phyloP scores from a whole-genome alignment of 352 stramenopile genomes.

The Synura sp. region DNA sequence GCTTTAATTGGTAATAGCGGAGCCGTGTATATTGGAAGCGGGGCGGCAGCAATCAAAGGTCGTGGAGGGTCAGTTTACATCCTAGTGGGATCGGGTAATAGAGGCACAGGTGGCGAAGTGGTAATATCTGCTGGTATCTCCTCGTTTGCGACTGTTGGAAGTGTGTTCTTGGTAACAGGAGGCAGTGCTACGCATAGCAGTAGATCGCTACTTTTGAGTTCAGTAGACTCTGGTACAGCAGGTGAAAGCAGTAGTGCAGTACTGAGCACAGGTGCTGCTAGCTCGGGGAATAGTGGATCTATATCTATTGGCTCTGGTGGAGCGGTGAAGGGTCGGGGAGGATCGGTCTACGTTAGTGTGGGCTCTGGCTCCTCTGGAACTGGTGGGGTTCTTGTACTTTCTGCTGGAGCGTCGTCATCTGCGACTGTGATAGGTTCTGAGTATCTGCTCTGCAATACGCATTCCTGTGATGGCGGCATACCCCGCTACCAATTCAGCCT shows the following conservation, averaged over 20 bases:
- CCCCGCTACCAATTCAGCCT: no score
- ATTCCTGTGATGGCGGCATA: no score
- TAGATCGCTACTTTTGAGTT: slow-evolving; percentile 43
- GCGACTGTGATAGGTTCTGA: no score
- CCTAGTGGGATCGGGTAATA: slow-evolving; percentile 68
- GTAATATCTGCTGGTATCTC: slow-evolving; percentile 64
- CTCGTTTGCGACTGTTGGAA: no score
- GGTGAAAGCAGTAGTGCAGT: slow-evolving; percentile 47
- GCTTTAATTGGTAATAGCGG: slow-evolving; percentile 43
- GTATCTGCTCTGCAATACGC: no score
- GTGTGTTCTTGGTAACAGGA: not conserved
- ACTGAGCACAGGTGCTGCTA: slow-evolving; percentile 46
- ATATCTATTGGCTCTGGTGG: slow-evolving; percentile 52
- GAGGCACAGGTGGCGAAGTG: slow-evolving; percentile 71
- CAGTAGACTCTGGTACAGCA: slow-evolving; percentile 43
- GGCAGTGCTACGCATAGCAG: not conserved
- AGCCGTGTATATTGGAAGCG: slow-evolving; percentile 18
- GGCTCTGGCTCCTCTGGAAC: slow-evolving; percentile 66
- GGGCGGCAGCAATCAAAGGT: slow-evolving; percentile 47
- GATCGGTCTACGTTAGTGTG: slow-evolving; percentile 53
- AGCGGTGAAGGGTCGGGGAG: slow-evolving; percentile 48
- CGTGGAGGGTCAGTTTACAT: slow-evolving; percentile 68
- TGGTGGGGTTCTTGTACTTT: slow-evolving; percentile 66
- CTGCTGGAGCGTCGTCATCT: slow-evolving; percentile 63
- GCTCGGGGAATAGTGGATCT: slow-evolving; percentile 47